Percentiles rank a stretch among this genome's conserved stretches.
phyloP scores from a whole-genome alignment of 140 eudicot species.

The Oenanthe javanica region DNA sequence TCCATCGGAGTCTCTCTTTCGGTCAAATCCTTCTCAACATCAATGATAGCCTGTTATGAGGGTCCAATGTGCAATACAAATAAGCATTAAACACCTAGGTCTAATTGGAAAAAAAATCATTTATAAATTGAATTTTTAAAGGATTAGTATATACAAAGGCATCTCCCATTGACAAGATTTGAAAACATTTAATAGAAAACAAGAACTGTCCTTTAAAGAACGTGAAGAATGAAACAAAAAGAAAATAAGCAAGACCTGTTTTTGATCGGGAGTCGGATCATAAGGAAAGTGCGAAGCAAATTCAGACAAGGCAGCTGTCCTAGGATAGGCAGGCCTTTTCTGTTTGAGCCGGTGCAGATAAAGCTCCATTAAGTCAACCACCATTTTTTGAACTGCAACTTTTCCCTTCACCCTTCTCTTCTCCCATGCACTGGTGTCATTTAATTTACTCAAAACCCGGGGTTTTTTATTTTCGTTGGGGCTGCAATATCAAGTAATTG shows the following conservation, averaged over 20 bases:
- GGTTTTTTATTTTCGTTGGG: constrained; percentile 87
- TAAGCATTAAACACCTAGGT: constrained; percentile 6
- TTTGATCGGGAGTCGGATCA: constrained; percentile 84
- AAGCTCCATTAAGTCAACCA: constrained; percentile 94
- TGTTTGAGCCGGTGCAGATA: constrained; percentile 81
- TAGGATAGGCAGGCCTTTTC: constrained; percentile 75
- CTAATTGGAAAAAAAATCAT: too few species aligned
- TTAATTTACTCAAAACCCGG: constrained; percentile 76
- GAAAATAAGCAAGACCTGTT: constrained; percentile 41
- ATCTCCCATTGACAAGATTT: not conserved
- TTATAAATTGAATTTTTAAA: not conserved
- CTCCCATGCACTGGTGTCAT: constrained; percentile 88
- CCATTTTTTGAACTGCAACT: constrained; percentile 98
- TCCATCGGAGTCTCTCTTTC: constrained; percentile 97
- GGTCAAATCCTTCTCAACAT: constrained; percentile 86
- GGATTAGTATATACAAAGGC: not conserved
- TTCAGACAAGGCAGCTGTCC: constrained; percentile 57
- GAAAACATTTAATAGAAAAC: not conserved
- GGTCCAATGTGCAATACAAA: constrained; percentile 14
- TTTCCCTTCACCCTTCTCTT: constrained; percentile 86
- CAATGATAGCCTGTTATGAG: constrained; percentile 68
- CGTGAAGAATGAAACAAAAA: not conserved
- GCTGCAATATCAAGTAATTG: constrained; percentile 27
- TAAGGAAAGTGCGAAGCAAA: constrained; percentile 80
- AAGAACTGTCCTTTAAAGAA: not conserved